Base-by-base conservation (phyloP, 2,329 filamentous ascomycete species). In the Ophiostoma montium region DNA sequence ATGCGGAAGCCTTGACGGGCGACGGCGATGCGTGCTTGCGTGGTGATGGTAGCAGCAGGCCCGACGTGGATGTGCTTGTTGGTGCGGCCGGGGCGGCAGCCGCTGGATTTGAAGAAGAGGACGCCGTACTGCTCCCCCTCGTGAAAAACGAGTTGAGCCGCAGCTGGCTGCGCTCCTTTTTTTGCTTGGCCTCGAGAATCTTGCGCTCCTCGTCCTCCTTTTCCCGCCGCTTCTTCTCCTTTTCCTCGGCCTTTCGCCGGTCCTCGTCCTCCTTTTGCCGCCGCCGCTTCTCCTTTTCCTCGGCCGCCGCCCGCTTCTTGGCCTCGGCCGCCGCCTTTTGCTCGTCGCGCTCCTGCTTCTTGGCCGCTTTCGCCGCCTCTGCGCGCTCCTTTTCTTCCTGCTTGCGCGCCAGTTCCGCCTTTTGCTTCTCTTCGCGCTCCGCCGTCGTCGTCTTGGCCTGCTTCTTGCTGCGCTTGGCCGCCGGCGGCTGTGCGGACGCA, bases 121-220 rank as follows among this genome's bases (percentile, higher is more conserved):
- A 38, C 8, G 46, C 30, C 6, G 46, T 21, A 2, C 11, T 18
- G 32, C 13, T 46, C 16, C 59, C 54, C 9, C 51, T 54, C 45
- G 63, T 67, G 58, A 75, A 75, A 58, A 75, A 73, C 36, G 59
- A 63, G 42, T 63, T 68, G 13, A 76, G 65, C 52, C 61, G 69
- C 56, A 63, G 64, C 61, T 71, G 74, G 47, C 62, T 69, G 13
- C 67, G 63, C n/a, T 67, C 66, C 59, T 71, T 75, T 55, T 68
- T 75, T 21, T 70, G 68, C 56, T 72, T 70, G 43, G 67, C 66
- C 33, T 67, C 63, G 52, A 65, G 61, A 2, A 60, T 44, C 44
- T 60, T 62, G 39, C 64, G 62, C 39, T 71, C 70, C 38, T 74
- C 71, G 36, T 76, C 72, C 53, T 75, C 72, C 57, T 71, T 73